A percentile compares a stretch with the other conserved stretches of the same genome.
Conservation (phyloP, 495 filamentous ascomycete species). For the Pyrenopolyporus hunteri region DNA sequence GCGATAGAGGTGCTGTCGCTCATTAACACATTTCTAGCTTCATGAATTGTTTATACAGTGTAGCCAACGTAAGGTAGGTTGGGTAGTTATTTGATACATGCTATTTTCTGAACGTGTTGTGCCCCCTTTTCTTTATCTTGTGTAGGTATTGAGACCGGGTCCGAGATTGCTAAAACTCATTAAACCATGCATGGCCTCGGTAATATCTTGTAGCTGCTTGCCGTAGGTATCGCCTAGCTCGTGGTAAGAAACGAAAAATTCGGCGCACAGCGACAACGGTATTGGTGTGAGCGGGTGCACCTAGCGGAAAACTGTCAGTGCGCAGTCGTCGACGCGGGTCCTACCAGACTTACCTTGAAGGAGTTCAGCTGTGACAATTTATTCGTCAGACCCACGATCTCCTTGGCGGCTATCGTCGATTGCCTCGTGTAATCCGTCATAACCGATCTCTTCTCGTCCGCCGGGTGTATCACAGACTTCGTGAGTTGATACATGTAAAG, state of each 20-base stretch:
- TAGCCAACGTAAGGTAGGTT: too few species aligned
- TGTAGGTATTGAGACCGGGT: conserved; percentile 25
- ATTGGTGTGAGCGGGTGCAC: conserved; percentile 36
- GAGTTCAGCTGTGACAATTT: conserved; percentile 52
- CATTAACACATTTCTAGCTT: too few species aligned
- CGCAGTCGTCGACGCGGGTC: neutral
- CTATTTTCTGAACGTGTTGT: neutral
- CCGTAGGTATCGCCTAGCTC: conserved; percentile 31
- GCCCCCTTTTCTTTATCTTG: conserved; percentile 1
- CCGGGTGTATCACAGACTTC: conserved; percentile 28
- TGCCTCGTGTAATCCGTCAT: conserved; percentile 45
- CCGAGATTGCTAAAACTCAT: conserved; percentile 38
- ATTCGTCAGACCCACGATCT: conserved; percentile 51
- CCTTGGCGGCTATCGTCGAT: conserved; percentile 47
- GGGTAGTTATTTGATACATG: neutral
- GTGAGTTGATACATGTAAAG: conserved; percentile 51
- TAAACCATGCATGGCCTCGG: conserved; percentile 35
- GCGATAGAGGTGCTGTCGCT: too few species aligned
- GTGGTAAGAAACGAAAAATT: conserved; percentile 31
- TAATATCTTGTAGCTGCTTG: conserved; percentile 35
- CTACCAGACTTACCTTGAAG: conserved; percentile 50
- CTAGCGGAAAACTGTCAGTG: conserved; percentile 13
- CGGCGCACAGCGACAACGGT: conserved; percentile 30
- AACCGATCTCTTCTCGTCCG: conserved; percentile 34
- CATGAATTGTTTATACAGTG: too few species aligned